Conservation (phyloP, 78 protist genomes). For the Polysphondylium violaceum region DNA sequence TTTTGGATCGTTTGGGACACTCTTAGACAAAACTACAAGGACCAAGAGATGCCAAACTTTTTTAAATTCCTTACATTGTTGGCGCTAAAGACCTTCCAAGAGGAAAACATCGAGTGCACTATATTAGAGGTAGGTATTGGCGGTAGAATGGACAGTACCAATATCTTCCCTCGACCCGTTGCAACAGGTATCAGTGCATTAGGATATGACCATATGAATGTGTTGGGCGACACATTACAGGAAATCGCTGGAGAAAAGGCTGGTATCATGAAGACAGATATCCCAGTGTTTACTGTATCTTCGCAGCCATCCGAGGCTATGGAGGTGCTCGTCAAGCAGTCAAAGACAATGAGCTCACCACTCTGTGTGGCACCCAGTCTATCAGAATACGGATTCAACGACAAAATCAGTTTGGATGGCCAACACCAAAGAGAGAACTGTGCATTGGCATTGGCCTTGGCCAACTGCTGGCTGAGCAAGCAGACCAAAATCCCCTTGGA, state of each 20-base stretch:
- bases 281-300: constrained; percentile 62
- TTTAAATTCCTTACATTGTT: constrained; percentile 87
- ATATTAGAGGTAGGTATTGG: constrained; percentile 93
- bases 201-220: constrained; percentile 87
- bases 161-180: constrained; percentile 77
- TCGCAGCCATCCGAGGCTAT: constrained; percentile 81
- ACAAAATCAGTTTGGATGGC: constrained; percentile 77
- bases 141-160: constrained; percentile 89
- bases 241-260: constrained; percentile 91
- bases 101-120: constrained; percentile 81
- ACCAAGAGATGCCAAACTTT: constrained; percentile 13
- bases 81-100: constrained; percentile 76
- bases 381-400: background rate
- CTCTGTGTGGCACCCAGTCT: constrained; percentile 15
- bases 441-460: constrained; percentile 85
- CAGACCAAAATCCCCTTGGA: background rate
- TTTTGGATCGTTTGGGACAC: constrained; percentile 82
- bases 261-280: constrained; percentile 84
- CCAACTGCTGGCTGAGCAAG: constrained; percentile 28
- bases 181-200: constrained; percentile 85
- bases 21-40: background rate
- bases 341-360: constrained; percentile 3
- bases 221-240: constrained; percentile 88
- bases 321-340: constrained; percentile 16
- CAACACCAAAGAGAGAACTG: constrained; percentile 87